Evolutionary conservation across 1,139 yeast species (phyloP).

Genomic region (Martiniozyma asiatica): DNA sequence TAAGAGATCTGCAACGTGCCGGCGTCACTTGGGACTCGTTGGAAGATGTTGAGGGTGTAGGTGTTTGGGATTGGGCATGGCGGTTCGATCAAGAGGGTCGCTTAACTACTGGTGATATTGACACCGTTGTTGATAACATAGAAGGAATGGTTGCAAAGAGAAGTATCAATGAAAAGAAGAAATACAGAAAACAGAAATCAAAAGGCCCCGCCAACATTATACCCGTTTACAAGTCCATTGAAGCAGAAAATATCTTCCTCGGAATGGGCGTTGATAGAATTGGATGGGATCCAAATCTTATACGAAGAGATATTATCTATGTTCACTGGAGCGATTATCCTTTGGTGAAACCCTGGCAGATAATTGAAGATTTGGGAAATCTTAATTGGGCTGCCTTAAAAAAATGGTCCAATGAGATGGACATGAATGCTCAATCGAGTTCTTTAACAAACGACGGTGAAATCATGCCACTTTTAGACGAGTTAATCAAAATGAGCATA

Average conservation of each 20-base stretch:
- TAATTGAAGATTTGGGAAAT: conserved; percentile 5
- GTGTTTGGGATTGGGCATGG: conserved; percentile 20
- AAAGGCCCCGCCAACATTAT: not conserved
- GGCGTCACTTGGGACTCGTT: no score
- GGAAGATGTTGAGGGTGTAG: conserved; percentile 5
- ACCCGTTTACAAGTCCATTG: not conserved
- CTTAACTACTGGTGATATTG: no score
- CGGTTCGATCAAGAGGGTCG: no score
- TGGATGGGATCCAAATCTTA: conserved; percentile 20
- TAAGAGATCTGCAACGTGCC: conserved; percentile 3
- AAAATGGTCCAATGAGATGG: conserved; percentile 1
- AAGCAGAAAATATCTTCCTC: conserved; percentile 1
- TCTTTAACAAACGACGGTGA: no score
- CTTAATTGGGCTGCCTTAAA: conserved; percentile 2
- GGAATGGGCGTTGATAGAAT: conserved; percentile 11
- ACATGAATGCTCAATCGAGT: no score
- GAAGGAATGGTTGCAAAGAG: conserved; percentile 3
- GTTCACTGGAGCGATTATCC: conserved; percentile 26
- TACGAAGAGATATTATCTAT: conserved; percentile 18
- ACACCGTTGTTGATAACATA: no score
- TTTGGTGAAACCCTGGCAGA: conserved; percentile 23
- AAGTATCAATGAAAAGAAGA: not conserved
- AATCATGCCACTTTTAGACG: not conserved
- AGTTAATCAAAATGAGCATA: conserved; percentile 1
- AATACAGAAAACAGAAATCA: not conserved